These are phyloP conservation scores for Galeopsis tetrahit DNA, from an alignment of 257 asterid genomes.

Conservation along the genomic window DNA sequence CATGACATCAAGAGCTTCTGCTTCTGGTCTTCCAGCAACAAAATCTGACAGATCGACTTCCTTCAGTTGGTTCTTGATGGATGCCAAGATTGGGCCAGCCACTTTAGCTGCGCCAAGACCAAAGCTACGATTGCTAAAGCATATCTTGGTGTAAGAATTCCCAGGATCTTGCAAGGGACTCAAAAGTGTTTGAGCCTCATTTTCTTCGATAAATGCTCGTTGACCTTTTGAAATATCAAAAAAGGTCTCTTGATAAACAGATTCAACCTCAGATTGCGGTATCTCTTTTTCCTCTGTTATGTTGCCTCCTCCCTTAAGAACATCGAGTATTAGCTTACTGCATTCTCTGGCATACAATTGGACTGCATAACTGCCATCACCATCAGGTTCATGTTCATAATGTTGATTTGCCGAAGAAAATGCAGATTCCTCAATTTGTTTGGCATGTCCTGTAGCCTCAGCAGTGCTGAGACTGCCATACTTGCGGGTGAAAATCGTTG, in stretches of 20 bases:
- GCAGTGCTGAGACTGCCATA: conserved; percentile 65
- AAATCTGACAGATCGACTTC: conserved; percentile 96
- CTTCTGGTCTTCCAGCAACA: conserved; percentile 96
- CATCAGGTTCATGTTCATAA: conserved; percentile 83
- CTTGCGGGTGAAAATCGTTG: conserved; percentile 90
- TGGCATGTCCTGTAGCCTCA: conserved; percentile 69
- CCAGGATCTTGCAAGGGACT: conserved; percentile 73
- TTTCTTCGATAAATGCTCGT: conserved; percentile 82
- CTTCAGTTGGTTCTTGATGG: conserved; percentile 75
- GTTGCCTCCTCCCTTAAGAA: conserved; percentile 61
- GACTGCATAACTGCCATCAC: conserved; percentile 96
- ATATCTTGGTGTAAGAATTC: conserved; percentile 70
- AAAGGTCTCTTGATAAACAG: conserved; percentile 41
- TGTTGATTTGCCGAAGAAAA: conserved; percentile 64
- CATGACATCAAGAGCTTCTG: conserved; percentile 95
- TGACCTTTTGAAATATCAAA: conserved; percentile 90
- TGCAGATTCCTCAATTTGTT: conserved; percentile 75
- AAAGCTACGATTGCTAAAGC: conserved; percentile 96
- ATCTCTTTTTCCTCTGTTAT: conserved; percentile 43
- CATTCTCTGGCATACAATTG: conserved; percentile 94
- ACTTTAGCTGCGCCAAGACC: conserved; percentile 77
- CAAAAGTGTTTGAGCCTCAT: conserved; percentile 77
- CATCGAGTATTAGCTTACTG: conserved; percentile 79
- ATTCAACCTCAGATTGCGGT: conserved; percentile 41
- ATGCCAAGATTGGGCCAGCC: conserved; percentile 79